Evolutionary conservation across 768 basidiomycete species (phyloP).

Genomic region (Trametes sanguinea): DNA sequence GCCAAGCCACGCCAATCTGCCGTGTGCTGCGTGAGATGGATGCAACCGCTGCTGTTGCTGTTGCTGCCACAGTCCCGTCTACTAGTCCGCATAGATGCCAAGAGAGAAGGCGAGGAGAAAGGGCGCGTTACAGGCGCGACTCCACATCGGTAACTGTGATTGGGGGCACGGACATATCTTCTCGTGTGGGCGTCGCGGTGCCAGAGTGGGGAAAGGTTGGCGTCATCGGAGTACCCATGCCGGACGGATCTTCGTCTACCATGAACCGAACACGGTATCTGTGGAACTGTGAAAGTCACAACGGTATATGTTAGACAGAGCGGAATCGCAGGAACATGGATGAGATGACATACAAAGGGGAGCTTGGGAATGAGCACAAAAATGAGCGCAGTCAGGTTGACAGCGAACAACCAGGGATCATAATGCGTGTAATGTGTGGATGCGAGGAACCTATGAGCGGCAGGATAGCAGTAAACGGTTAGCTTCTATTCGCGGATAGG

Average conservation of each 20-base stretch:
- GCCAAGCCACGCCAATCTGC: background rate
- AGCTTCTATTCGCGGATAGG: background rate
- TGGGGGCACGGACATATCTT: slow-evolving; percentile 28
- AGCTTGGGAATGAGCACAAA: slow-evolving; percentile 92
- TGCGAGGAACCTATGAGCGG: slow-evolving; percentile 73
- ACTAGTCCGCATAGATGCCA: slow-evolving; percentile 16
- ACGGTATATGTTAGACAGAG: slow-evolving; percentile 21
- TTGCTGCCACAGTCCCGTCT: slow-evolving; percentile 2
- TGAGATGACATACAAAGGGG: slow-evolving; percentile 67
- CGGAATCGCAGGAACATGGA: background rate
- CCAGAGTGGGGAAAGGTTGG: slow-evolving; percentile 60
- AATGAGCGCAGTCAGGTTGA: slow-evolving; percentile 83
- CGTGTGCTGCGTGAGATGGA: background rate
- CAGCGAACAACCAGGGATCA: slow-evolving; percentile 88
- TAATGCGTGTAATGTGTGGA: slow-evolving; percentile 99
- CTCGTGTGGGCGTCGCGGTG: slow-evolving; percentile 38
- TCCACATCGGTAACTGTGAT: slow-evolving; percentile 39
- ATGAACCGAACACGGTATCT: slow-evolving; percentile 82
- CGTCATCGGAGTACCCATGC: slow-evolving; percentile 65
- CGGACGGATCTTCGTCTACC: slow-evolving; percentile 59
- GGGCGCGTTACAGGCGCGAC: slow-evolving; percentile 9
- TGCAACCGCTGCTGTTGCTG: slow-evolving; percentile 2
- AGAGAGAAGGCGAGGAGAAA: background rate
- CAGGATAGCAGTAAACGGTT: slow-evolving; percentile 19
- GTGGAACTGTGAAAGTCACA: slow-evolving; percentile 56